Base-by-base conservation (phyloP, 106 monocot genomes). In the Dioscorea zingiberensis region DNA sequence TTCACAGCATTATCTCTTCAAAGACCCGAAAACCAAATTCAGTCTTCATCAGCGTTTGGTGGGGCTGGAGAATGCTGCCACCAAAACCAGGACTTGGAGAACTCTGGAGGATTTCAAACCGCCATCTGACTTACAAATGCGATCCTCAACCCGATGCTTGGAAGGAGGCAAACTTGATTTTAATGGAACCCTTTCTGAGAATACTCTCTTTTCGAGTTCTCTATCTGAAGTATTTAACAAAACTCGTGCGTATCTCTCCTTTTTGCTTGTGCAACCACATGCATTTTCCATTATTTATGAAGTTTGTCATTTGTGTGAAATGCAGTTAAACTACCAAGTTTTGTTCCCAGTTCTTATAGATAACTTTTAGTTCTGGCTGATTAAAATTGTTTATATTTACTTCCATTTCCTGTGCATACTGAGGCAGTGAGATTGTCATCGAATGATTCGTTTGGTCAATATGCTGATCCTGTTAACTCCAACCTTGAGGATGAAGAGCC, bases 161-260 rank as follows among this genome's bases (percentile, higher is more conserved):
- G 75, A 77, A 45, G 51, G 47, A 7, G 72, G 47, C 23, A 78
- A 48, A 58, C 27, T 60, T 71, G 21, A 56, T 22, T 22, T 48
- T 6, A 85, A 77, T 66, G 75, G 48, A 10, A 51, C 22, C 30
- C 46, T 56, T 59, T 70, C 54, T 64, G 77, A 77, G 59, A 83
- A 74, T 85, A 53, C 74, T 29, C 79, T 80, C 21, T 83, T 78
- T 46, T 80, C 90, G 57, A 80, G 73, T 60, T 83, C 90, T 59
- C 56, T 86, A 1, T 78, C 80, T n/a, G 86, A 90, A 27, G 45
- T 54, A 51, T 83, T 86, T 21, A 74, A 69, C 60, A 78, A 68
- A 58, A 86, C 76, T 71, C 58, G 87, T 88, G 25, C 30, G 80
- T 65, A 38, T n/a, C 28, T 58, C 55, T 44, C 21, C 24, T 44